Evolutionary conservation across 495 filamentous ascomycete genomes (phyloP), one percentile per base, ranked within the genome.

Genomic region (Amniculicola lignicola): DNA sequence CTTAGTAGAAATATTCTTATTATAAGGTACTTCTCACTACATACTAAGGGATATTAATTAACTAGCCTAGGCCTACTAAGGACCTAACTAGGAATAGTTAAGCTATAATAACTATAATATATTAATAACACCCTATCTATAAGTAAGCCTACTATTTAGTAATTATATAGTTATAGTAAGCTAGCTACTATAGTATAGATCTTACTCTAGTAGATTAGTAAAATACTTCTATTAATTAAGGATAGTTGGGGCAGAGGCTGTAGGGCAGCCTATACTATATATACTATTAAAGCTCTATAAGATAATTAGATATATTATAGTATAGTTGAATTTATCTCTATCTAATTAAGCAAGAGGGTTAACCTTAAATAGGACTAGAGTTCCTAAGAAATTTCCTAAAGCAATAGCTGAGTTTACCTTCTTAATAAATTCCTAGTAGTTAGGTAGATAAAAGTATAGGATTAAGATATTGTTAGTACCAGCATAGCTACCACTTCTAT

Each of bases 171-270:
- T 11, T 41, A 41, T 16, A 41, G 38, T 16, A 41, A 41, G 38
- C 38, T 41, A 41, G 19, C 38, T 41, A 41, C 38, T 41, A 16
- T 41, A 18, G 38, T 11, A 16, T 41, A 41, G 10, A 41, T 41
- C 38, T 41, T 18, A 16, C 38, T 18, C 38, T 41, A 41, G 19
- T 11, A 41, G 9, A 10, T 18, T 41, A 41, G 16, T 18, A 41
- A 41, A 41, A 41, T 41, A 16, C 38, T 41, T 41, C 38, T 41
- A 16, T 18, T 41, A 41, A 41, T 41, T 41, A 41, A 41, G 38
- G 9, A 41, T 41, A 6, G 38, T 41, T 41, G 38, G 38, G 38
- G 38, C 16, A 19, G 38, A 41, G 7, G 16, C 38, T 41, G 38
- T 16, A 41, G 38, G 38, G 16, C 38, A 41, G 38, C 38, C 38